Evolutionary conservation across 345 rosid genomes (phyloP).

Genomic region (Sonneratia caseolaris): DNA sequence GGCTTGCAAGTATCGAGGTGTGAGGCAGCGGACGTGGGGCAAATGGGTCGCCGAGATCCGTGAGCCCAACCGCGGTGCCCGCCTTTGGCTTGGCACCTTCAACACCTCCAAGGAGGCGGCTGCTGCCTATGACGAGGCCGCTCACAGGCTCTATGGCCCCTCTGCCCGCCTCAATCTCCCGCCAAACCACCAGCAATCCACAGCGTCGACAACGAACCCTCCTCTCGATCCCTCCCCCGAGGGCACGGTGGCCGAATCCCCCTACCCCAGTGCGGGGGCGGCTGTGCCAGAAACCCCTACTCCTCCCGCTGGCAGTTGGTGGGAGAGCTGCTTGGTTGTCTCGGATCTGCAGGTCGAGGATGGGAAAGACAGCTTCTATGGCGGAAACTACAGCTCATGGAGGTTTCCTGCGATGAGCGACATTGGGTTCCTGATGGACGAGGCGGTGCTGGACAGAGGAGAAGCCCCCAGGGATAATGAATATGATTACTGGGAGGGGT

Average conservation of each 20-base stretch:
- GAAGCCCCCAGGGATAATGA: not conserved
- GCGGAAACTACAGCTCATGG: not conserved
- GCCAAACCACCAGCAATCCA: not conserved
- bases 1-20: constrained; percentile 14
- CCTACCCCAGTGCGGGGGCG: not conserved
- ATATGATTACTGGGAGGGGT: not conserved
- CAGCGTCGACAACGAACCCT: not conserved
- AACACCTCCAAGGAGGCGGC: constrained; percentile 7
- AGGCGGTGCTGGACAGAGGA: not conserved
- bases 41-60: constrained; percentile 44
- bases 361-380: not conserved
- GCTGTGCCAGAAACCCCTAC: not conserved
- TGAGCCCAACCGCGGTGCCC: constrained; percentile 33
- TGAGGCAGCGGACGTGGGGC: constrained; percentile 46
- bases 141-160: not conserved
- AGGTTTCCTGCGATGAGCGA: not conserved
- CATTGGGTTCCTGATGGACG: not conserved
- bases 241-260: not conserved
- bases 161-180: not conserved
- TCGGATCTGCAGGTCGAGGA: not conserved
- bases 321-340: not conserved
- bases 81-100: constrained; percentile 43
- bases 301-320: not conserved
- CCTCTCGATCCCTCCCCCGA: not conserved
- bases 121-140: not conserved